Percentiles rank a stretch among this genome's conserved stretches.
phyloP scores from a whole-genome alignment of 306 rosid genomes.

The Cucurbita maxima region DNA sequence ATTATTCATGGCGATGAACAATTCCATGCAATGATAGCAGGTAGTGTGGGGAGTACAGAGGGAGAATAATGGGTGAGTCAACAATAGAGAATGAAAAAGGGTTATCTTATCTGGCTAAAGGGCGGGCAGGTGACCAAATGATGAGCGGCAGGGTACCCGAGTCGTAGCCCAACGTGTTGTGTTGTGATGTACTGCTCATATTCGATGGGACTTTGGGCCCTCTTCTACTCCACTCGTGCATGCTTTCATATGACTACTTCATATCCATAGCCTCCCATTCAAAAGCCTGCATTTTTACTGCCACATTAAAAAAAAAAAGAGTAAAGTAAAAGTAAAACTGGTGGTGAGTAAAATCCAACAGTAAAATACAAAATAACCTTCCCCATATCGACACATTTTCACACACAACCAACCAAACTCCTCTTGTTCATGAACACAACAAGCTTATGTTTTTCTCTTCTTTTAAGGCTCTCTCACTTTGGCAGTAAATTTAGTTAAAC shows the following conservation, averaged over 20 bases:
- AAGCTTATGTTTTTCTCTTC: too few species aligned
- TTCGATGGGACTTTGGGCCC: neutral
- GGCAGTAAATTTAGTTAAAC: too few species aligned
- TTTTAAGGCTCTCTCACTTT: too few species aligned
- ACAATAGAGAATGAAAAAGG: neutral
- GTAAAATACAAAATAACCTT: too few species aligned
- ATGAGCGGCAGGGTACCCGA: constrained; percentile 1
- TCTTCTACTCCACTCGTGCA: constrained; percentile 4
- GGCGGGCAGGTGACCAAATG: neutral
- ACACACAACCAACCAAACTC: too few species aligned
- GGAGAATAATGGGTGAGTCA: neutral
- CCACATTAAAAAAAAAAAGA: too few species aligned
- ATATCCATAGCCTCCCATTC: neutral
- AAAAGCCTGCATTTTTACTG: too few species aligned
- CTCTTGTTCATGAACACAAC: too few species aligned
- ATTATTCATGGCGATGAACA: constrained; percentile 1
- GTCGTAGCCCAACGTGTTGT: neutral
- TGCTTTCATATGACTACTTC: neutral
- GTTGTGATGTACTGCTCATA: neutral
- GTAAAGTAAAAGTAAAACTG: too few species aligned
- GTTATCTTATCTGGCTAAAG: neutral
- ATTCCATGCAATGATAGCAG: neutral
- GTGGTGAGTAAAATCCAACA: too few species aligned
- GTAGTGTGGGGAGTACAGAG: neutral
- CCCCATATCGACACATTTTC: too few species aligned